phyloP scores from a whole-genome alignment of 2,329 filamentous ascomycete genomes.

The Calonectria pseudoreteaudii region DNA sequence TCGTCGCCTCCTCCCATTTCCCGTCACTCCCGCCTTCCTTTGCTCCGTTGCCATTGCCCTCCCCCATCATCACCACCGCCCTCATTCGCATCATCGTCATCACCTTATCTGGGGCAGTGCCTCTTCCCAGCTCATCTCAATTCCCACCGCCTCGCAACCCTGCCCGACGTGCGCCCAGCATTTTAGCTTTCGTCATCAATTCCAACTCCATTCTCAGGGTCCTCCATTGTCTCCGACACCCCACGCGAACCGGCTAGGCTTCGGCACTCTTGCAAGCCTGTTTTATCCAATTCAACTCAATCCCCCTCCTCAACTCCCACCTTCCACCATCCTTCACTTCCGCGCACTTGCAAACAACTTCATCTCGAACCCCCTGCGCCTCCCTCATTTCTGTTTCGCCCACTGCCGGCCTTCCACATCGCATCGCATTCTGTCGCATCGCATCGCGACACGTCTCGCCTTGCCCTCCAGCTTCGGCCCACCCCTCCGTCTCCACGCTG shows the following conservation, averaged over 20 bases:
- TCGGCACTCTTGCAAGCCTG: slow-evolving; percentile 33
- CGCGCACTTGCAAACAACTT: slow-evolving; percentile 23
- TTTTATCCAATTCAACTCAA: slow-evolving; percentile 23
- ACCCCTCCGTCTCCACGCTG: slow-evolving; percentile 44
- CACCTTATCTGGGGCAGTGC: background rate
- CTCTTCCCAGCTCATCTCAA: slow-evolving; percentile 21
- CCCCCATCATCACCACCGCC: slow-evolving; percentile 4
- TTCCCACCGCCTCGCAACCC: slow-evolving; percentile 32
- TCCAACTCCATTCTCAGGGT: slow-evolving; percentile 33
- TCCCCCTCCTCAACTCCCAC: slow-evolving; percentile 27
- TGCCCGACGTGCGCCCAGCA: slow-evolving; percentile 38
- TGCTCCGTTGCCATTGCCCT: slow-evolving; percentile 13
- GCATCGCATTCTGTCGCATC: slow-evolving; percentile 27
- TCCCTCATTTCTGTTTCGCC: background rate
- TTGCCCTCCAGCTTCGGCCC: slow-evolving; percentile 34
- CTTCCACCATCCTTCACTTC: slow-evolving; percentile 20
- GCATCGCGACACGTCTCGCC: slow-evolving; percentile 33
- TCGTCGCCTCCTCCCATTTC: slow-evolving; percentile 28
- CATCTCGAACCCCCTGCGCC: slow-evolving; percentile 1
- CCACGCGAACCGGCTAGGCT: slow-evolving; percentile 36
- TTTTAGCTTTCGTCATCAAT: slow-evolving; percentile 39
- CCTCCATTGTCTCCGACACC: slow-evolving; percentile 20
- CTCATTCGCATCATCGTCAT: slow-evolving; percentile 14
- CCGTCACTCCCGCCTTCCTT: slow-evolving; percentile 1
- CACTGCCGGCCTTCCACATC: slow-evolving; percentile 23